Conservation (phyloP, 768 basidiomycete genomes). For the Auricularia sp. region DNA sequence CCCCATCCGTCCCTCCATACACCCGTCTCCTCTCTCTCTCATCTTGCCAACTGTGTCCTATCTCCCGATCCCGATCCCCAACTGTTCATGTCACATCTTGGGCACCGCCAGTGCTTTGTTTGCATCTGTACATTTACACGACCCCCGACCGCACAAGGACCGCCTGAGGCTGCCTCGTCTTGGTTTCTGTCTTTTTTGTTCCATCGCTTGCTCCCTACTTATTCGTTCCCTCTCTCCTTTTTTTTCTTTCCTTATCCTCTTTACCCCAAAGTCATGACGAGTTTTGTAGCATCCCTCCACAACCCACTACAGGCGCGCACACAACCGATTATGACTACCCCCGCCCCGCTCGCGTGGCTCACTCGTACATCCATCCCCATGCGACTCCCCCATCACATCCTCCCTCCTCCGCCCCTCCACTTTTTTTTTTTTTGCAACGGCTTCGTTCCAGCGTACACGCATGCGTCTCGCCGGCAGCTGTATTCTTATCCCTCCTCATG, state of each 20-base stretch:
- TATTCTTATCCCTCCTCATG: not conserved
- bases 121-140: not conserved
- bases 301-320: not conserved
- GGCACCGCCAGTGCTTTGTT: not conserved
- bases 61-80: too few relatives aligned
- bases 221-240: not conserved
- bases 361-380: not conserved
- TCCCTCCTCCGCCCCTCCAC: not conserved
- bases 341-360: not conserved
- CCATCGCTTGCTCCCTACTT: not conserved
- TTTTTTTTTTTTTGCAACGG: not conserved
- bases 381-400: not conserved
- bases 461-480: not conserved
- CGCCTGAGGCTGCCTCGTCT: not conserved
- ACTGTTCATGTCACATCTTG: not conserved
- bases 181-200: not conserved
- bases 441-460: not conserved
- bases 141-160: not conserved
- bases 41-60: not conserved
- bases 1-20: not conserved
- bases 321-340: not conserved
- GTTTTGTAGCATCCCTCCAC: not conserved
- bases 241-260: not conserved
- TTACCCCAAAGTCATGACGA: not conserved
- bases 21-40: not conserved